A percentile compares a stretch with the other conserved stretches of the same genome.
Evolutionary conservation across 768 basidiomycete genomes (phyloP).

Genomic region (Boletus tylopilopsis): DNA sequence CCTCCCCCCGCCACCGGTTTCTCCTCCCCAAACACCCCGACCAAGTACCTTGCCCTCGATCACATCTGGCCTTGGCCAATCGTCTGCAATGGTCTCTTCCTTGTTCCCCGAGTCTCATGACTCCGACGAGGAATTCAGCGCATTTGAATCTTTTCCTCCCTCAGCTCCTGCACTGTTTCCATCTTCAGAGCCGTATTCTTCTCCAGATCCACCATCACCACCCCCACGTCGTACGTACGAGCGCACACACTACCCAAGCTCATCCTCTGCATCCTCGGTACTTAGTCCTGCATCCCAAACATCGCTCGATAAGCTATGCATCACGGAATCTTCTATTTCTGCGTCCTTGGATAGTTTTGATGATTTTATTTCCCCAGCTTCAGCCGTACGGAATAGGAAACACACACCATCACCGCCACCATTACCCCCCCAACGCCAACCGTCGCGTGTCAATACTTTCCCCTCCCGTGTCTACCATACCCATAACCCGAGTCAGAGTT

Average conservation of each 20-base stretch:
- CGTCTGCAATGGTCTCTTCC: conserved; percentile 16
- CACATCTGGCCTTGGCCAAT: conserved; percentile 1
- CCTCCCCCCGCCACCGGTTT: conserved; percentile 29
- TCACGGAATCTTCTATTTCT: conserved; percentile 21
- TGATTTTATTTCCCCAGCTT: conserved; percentile 40
- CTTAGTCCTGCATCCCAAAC: conserved; percentile 22
- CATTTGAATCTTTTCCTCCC: conserved; percentile 38
- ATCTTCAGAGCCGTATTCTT: conserved; percentile 5
- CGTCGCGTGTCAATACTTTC: conserved; percentile 9
- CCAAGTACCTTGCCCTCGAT: conserved; percentile 10
- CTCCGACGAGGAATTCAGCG: conserved; percentile 51
- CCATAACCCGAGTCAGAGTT: conserved; percentile 19
- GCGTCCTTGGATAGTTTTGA: conserved; percentile 44
- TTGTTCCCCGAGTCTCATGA: too few relatives aligned
- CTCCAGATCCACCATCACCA: conserved; percentile 23
- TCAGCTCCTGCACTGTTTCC: conserved; percentile 5
- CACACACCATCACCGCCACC: conserved; percentile 47
- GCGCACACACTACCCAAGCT: conserved; percentile 20
- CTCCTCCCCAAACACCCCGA: conserved; percentile 32
- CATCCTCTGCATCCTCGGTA: conserved; percentile 26
- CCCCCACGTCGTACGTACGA: conserved; percentile 26
- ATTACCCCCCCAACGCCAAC: conserved; percentile 23
- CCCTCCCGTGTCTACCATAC: conserved; percentile 14
- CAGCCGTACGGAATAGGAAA: conserved; percentile 15
- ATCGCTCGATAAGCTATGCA: conserved; percentile 17